Base-by-base conservation (phyloP, 2,329 filamentous ascomycete species). In the Scytalidium sp. region DNA sequence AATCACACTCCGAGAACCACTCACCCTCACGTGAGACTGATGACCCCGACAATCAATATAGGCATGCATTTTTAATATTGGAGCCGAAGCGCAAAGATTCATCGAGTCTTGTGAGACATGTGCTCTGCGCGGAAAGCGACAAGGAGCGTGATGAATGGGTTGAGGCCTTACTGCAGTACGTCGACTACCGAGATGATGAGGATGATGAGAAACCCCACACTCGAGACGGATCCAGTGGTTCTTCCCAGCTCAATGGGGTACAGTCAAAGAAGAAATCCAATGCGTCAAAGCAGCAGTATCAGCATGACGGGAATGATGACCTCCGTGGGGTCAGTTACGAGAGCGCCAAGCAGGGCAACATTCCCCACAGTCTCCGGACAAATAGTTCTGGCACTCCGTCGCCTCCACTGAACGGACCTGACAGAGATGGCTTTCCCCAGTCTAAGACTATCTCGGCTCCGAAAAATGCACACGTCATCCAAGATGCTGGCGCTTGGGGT, bases 81-180 rank as follows among this genome's bases (percentile, higher is more conserved):
- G 94, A 99, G 64, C 93, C 93, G 1, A 99, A 99, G 74, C 90
- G 91, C 68, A 97, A 96, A 69, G 94, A 99, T 64, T 91, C 91
- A 0, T 85, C 79, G 19, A 91, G 88, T 58, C 80, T 93, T 47
- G 90, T 97, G 20, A 89, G 93, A 56, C 94, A 99, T 66, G 92
- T 99, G 1, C 75, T 99, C 17, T 99, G 94, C 66, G 93, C 94
- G 0, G 94, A 99, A 69, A 97, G 88, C 62, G 94, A 99, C 61
- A 79, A 78, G 51, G 94, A 99, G 72, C 84, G 94, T 52, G 94
- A 99, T 69, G 79, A 86, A 41, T 99, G 94, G 94, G 93, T 99
- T 1, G 88, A 95, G 50, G 87, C 89, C 19, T 75, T 99, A 39
- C 74, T 97, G 52, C 87, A 90, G 58, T 96, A 95, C 76, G 92